Conservation (phyloP, 139 green algal genomes). For the Chlamydomonas incerta region DNA sequence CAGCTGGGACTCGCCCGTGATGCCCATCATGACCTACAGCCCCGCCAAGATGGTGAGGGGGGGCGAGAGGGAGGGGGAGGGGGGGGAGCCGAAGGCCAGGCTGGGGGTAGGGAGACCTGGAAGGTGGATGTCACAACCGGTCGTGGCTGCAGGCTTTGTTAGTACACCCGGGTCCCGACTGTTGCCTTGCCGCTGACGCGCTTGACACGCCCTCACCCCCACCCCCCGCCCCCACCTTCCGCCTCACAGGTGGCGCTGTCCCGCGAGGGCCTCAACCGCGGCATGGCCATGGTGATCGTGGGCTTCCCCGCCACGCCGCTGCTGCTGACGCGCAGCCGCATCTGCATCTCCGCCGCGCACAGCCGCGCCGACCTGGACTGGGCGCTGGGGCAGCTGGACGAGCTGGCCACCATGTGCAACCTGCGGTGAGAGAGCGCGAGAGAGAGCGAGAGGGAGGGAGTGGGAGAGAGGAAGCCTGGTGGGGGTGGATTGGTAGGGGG, state of each 20-base stretch:
- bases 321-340: constrained; percentile 81
- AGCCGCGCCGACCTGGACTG: constrained; percentile 91
- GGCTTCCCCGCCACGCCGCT: constrained; percentile 97
- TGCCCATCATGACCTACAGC: constrained; percentile 98
- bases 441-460: no score
- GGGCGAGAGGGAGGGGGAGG: no score
- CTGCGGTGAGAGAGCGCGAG: not conserved
- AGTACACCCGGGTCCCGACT: no score
- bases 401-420: constrained; percentile 11
- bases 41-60: constrained; percentile 62
- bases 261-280: constrained; percentile 77
- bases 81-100: no score
- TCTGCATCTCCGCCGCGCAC: constrained; percentile 97
- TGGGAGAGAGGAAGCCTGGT: no score
- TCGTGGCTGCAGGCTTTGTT: no score
- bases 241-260: constrained; percentile 64
- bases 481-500: no score
- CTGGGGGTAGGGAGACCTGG: no score
- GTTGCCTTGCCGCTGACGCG: no score
- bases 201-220: no score
- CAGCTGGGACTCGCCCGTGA: constrained; percentile 95
- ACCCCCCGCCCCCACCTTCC: no score
- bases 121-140: no score
- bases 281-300: constrained; percentile 95
- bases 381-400: constrained; percentile 70